Conservation (phyloP, 2,329 filamentous ascomycete genomes). For the Aureobasidium leucospermi region DNA sequence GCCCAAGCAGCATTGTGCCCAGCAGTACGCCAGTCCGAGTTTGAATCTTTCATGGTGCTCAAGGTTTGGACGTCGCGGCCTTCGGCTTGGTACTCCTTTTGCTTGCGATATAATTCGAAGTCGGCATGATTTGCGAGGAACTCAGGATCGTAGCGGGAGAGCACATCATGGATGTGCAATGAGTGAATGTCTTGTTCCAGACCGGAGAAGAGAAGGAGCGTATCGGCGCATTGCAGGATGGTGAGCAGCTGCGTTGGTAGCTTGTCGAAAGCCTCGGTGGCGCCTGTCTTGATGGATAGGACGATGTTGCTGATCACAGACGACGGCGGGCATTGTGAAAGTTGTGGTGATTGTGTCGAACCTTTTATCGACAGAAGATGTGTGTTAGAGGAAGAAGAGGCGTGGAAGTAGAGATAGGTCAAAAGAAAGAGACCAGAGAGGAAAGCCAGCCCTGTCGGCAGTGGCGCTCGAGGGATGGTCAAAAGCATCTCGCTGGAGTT, state of each 20-base stretch:
- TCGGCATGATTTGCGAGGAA: constrained; percentile 16
- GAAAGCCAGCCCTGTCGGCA: not conserved
- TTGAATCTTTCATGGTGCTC: constrained; percentile 12
- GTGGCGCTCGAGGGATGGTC: not conserved
- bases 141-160: constrained; percentile 32
- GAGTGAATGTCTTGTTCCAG: constrained; percentile 47
- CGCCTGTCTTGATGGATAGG: constrained; percentile 52
- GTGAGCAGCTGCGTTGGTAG: constrained; percentile 49
- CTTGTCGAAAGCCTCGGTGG: constrained; percentile 49
- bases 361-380: not conserved
- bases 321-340: constrained; percentile 5
- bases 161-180: constrained; percentile 43
- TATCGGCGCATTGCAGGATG: constrained; percentile 48
- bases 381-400: not conserved
- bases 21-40: constrained; percentile 15
- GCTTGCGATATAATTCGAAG: constrained; percentile 21
- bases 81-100: constrained; percentile 17
- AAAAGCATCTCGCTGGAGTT: not conserved
- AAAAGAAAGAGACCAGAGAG: not conserved
- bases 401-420: not conserved
- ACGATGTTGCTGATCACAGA: constrained; percentile 43
- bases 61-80: constrained; percentile 18
- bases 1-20: constrained; percentile 29
- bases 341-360: not conserved
- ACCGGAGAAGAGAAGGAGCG: constrained; percentile 54